These are phyloP conservation scores for Penicillium brasilianum DNA, from an alignment of 2,329 filamentous ascomycete genomes.

Conservation along the genomic window DNA sequence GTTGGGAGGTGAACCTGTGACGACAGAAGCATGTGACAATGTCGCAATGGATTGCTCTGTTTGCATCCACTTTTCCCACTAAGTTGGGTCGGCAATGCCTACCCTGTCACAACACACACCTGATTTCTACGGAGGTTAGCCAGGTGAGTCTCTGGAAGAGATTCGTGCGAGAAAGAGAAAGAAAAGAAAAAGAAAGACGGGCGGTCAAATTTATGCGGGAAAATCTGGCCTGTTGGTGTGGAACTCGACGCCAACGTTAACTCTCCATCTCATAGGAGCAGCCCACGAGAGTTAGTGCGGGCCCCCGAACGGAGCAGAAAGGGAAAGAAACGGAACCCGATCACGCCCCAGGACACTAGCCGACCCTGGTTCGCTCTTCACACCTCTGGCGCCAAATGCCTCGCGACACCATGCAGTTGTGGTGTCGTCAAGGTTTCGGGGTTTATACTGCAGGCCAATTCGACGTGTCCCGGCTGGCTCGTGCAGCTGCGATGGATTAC, in stretches of 20 bases:
- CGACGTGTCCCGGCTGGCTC: conserved; percentile 1
- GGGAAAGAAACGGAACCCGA: conserved; percentile 28
- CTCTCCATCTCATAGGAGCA: conserved; percentile 14
- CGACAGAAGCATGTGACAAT: conserved; percentile 35
- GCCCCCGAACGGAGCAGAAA: conserved; percentile 35
- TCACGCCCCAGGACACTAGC: conserved; percentile 16
- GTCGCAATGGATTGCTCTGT: conserved; percentile 20
- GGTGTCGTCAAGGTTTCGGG: not conserved
- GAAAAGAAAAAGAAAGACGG: conserved; percentile 3
- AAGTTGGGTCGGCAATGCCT: conserved; percentile 7
- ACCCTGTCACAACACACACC: conserved; percentile 2
- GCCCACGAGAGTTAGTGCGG: conserved; percentile 21
- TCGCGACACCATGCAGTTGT: not conserved
- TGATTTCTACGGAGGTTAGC: not conserved
- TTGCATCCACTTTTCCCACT: conserved; percentile 17
- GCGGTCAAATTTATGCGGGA: conserved; percentile 23
- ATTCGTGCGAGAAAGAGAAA: not conserved
- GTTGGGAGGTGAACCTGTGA: conserved; percentile 27
- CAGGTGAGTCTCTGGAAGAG: not conserved
- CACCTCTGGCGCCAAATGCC: not conserved
- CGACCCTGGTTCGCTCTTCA: not conserved
- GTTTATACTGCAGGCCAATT: conserved; percentile 9
- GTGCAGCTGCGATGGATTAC: conserved; percentile 9
- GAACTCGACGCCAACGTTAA: conserved; percentile 15
- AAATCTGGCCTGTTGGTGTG: conserved; percentile 14